These are phyloP conservation scores for Globisporangium cylindrosporum DNA, from an alignment of 352 stramenopile species.

Conservation along the genomic window DNA sequence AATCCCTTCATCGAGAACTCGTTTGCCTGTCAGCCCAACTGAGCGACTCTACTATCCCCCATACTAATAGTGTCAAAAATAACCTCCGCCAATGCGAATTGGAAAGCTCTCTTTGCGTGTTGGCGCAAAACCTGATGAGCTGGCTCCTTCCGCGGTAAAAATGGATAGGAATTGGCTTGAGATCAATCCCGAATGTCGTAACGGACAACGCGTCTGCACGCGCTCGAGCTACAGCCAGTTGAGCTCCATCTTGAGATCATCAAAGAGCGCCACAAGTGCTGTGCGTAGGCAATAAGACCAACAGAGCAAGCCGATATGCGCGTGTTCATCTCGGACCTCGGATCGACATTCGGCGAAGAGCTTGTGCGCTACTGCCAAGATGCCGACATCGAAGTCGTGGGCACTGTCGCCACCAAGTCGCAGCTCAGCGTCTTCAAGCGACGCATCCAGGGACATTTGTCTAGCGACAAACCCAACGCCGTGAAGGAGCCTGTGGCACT, in stretches of 20 bases:
- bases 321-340: slow-evolving; percentile 73
- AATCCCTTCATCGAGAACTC: neutral
- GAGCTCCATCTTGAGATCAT: neutral
- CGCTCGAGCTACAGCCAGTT: neutral
- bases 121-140: neutral
- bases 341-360: slow-evolving; percentile 52
- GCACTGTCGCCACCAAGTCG: slow-evolving; percentile 42
- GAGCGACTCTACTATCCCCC: neutral
- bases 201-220: neutral
- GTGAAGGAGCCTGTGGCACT: slow-evolving; percentile 56
- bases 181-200: neutral
- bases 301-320: slow-evolving; percentile 31
- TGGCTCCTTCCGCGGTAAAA: neutral
- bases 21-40: neutral
- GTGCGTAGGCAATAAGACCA: neutral
- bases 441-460: slow-evolving; percentile 49
- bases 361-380: slow-evolving; percentile 56
- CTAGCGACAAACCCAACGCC: slow-evolving; percentile 45
- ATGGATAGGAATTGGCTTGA: neutral
- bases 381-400: slow-evolving; percentile 64
- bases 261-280: neutral
- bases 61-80: neutral
- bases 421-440: slow-evolving; percentile 46
- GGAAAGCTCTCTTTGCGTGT: neutral
- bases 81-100: neutral